phyloP scores from a whole-genome alignment of 1,139 yeast species.

The Geotrichum candidum region DNA sequence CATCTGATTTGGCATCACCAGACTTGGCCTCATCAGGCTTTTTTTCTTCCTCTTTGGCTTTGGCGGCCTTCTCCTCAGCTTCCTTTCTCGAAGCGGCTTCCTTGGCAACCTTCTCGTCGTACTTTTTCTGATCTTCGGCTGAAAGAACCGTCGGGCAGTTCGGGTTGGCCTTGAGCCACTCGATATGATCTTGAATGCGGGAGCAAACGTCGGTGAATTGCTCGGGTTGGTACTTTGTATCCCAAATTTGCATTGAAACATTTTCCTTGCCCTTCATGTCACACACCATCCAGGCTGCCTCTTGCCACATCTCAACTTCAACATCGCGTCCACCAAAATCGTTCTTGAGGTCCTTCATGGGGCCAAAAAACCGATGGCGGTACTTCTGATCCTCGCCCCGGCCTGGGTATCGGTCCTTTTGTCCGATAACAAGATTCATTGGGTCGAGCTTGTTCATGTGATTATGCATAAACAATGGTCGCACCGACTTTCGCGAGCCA shows the following conservation, averaged over 20 bases:
- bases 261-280: slow-evolving; percentile 37
- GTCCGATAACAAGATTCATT: not conserved
- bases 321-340: slow-evolving; percentile 44
- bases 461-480: slow-evolving; percentile 56
- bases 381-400: slow-evolving; percentile 4
- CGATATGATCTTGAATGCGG: slow-evolving; percentile 27
- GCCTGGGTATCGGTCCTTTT: slow-evolving; percentile 7
- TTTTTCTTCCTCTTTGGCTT: not conserved
- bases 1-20: not conserved
- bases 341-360: slow-evolving; percentile 45
- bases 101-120: slow-evolving; percentile 2
- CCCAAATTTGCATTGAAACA: slow-evolving; percentile 43
- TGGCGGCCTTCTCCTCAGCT: not conserved
- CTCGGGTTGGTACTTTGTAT: slow-evolving; percentile 41
- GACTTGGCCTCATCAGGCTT: not conserved
- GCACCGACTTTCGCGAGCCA: slow-evolving; percentile 34
- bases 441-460: slow-evolving; percentile 64
- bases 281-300: slow-evolving; percentile 54
- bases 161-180: slow-evolving; percentile 26
- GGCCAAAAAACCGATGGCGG: slow-evolving; percentile 41
- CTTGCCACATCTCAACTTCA: slow-evolving; percentile 56
- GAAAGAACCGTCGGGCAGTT: slow-evolving; percentile 1
- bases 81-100: not conserved
- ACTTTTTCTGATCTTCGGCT: slow-evolving; percentile 6
- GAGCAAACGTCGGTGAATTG: slow-evolving; percentile 36